Conservation (phyloP, 108 stramenopile genomes). For the Asterionellopsis glacialis region DNA sequence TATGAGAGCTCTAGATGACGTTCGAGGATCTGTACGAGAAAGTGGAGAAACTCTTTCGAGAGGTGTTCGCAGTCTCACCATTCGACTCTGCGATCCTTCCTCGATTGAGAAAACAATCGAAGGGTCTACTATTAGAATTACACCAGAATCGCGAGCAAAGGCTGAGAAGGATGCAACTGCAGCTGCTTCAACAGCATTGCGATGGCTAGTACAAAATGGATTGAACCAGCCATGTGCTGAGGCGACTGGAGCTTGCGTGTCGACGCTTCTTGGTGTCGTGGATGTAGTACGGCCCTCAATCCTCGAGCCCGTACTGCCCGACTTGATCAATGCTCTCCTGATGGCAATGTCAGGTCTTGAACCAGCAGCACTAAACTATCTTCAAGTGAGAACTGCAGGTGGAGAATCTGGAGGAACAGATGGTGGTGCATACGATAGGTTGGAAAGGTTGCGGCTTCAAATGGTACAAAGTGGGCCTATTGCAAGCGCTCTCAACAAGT, state of each 20-base stretch:
- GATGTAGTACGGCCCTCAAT: slow-evolving; percentile 55
- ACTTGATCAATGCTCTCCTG: slow-evolving; percentile 60
- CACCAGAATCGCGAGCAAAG: slow-evolving; percentile 14
- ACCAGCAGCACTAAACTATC: slow-evolving; percentile 80
- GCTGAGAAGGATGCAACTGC: slow-evolving; percentile 39
- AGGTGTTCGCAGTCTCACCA: slow-evolving; percentile 53
- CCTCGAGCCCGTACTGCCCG: slow-evolving; percentile 72
- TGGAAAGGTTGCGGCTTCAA: slow-evolving; percentile 67
- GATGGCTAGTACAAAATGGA: slow-evolving; percentile 74
- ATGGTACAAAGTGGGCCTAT: slow-evolving; percentile 70
- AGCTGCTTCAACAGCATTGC: slow-evolving; percentile 65
- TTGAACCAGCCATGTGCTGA: slow-evolving; percentile 76
- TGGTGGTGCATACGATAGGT: slow-evolving; percentile 45
- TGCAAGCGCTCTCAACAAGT: slow-evolving; percentile 66
- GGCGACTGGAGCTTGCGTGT: slow-evolving; percentile 71
- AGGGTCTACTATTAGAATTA: slow-evolving; percentile 23
- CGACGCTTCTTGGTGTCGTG: slow-evolving; percentile 69
- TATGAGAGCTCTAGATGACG: slow-evolving; percentile 78
- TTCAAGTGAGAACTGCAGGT: slow-evolving; percentile 68
- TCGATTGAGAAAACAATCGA: slow-evolving; percentile 15
- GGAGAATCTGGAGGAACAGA: slow-evolving; percentile 33
- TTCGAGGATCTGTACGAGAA: slow-evolving; percentile 63
- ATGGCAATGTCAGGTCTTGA: slow-evolving; percentile 78
- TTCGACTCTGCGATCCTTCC: slow-evolving; percentile 56
- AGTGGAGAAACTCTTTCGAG: slow-evolving; percentile 64